Evolutionary conservation across 2,329 filamentous ascomycete species (phyloP).

Genomic region (Cladorrhinum sp.): DNA sequence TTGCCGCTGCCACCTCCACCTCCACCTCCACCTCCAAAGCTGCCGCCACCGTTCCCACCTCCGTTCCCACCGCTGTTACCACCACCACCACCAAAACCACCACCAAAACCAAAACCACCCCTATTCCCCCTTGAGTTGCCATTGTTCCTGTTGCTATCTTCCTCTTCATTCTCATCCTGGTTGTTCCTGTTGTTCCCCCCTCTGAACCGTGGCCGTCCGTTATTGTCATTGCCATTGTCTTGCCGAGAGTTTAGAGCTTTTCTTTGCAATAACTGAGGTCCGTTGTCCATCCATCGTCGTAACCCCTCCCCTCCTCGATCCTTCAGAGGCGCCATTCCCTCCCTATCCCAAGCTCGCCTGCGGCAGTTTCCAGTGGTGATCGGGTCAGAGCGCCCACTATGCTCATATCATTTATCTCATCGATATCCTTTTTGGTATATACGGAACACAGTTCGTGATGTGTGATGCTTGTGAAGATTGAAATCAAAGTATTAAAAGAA

Average conservation of each 20-base stretch:
- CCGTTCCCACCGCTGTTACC: conserved; percentile 5
- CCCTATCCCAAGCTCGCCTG: conserved; percentile 23
- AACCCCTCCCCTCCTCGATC: conserved; percentile 4
- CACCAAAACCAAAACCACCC: background rate
- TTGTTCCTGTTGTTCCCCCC: conserved; percentile 10
- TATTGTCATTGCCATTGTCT: conserved; percentile 12
- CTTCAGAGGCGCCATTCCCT: conserved; percentile 31
- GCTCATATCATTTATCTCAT: conserved; percentile 14
- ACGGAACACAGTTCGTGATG: background rate
- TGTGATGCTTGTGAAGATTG: background rate
- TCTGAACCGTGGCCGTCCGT: background rate
- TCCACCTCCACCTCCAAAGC: conserved; percentile 9
- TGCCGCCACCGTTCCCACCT: conserved; percentile 6
- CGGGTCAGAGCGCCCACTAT: conserved; percentile 21
- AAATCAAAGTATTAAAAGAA: background rate
- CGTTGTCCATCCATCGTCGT: conserved; percentile 18
- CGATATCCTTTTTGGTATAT: background rate
- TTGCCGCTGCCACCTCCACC: conserved; percentile 10
- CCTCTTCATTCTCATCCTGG: conserved; percentile 9
- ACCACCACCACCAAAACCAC: background rate
- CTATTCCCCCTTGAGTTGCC: background rate
- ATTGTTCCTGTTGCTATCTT: background rate
- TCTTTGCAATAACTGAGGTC: conserved; percentile 3
- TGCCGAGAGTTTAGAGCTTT: conserved; percentile 11
- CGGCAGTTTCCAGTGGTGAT: conserved; percentile 20